These are phyloP conservation scores for Oryza punctata DNA, from an alignment of 176 grass and related monocot genomes.

Conservation along the genomic window DNA sequence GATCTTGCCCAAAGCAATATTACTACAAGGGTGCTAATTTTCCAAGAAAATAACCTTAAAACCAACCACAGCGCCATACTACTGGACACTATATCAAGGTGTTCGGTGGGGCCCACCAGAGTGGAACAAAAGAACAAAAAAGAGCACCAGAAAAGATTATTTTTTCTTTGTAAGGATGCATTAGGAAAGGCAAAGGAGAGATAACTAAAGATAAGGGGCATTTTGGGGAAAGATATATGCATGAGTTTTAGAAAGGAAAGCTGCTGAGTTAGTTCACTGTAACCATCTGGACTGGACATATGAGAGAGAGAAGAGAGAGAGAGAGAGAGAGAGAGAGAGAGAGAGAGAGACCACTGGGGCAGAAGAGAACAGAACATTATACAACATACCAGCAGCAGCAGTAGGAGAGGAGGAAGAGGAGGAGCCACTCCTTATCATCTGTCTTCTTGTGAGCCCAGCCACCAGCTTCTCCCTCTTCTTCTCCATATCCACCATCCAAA, in stretches of 20 bases:
- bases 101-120: conserved; percentile 23
- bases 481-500: conserved; percentile 54
- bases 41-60: conserved; percentile 25
- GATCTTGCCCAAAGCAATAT: conserved; percentile 1
- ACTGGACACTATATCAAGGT: background rate
- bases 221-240: conserved; percentile 43
- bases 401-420: background rate
- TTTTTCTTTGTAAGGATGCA: conserved; percentile 13
- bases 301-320: background rate
- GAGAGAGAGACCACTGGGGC: background rate
- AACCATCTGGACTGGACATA: conserved; percentile 9
- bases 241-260: conserved; percentile 20
- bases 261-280: conserved; percentile 31
- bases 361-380: background rate
- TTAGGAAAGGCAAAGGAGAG: background rate
- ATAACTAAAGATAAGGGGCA: conserved; percentile 45
- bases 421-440: conserved; percentile 35
- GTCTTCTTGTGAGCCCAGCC: conserved; percentile 43
- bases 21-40: conserved; percentile 33
- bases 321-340: background rate
- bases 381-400: conserved; percentile 8
- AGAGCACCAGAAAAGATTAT: background rate
- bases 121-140: conserved; percentile 4
- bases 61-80: conserved; percentile 35
- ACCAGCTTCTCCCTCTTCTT: conserved; percentile 30